phyloP scores from a whole-genome alignment of 345 rosid species.

The Arabis hirsuta region DNA sequence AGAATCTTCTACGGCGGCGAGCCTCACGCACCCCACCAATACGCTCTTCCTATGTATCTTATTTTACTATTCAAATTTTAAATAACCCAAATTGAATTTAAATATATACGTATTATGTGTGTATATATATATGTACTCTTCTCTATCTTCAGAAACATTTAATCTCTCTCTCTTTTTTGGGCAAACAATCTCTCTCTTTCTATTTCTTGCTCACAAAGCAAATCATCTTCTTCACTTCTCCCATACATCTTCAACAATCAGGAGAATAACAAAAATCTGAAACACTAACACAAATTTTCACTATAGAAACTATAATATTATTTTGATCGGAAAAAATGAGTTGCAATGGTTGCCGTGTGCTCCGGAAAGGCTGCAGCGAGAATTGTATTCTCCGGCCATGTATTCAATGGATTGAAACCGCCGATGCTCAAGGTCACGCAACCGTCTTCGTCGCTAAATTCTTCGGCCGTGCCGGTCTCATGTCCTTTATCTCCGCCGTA shows the following conservation, averaged over 20 bases:
- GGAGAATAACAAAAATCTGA: neutral
- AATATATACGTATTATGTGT: conserved; percentile 13
- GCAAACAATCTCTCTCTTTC: conserved; percentile 10
- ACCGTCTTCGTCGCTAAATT: conserved; percentile 97
- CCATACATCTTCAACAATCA: conserved; percentile 23
- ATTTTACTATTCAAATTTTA: neutral
- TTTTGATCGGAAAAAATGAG: conserved; percentile 55
- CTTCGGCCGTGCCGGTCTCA: conserved; percentile 96
- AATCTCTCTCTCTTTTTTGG: conserved; percentile 9
- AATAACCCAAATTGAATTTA: conserved; percentile 20
- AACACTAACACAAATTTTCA: neutral
- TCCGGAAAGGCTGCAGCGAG: conserved; percentile 98
- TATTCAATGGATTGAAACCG: conserved; percentile 83
- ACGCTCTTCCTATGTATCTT: conserved; percentile 2
- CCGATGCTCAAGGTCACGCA: conserved; percentile 96
- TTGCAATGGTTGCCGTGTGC: conserved; percentile 96
- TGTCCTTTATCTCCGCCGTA: conserved; percentile 96
- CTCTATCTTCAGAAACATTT: conserved; percentile 29
- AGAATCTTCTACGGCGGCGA: conserved; percentile 41
- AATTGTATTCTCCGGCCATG: conserved; percentile 87
- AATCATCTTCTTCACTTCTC: conserved; percentile 34
- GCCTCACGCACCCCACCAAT: conserved; percentile 38
- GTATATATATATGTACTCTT: conserved; percentile 26
- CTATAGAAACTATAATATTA: neutral
- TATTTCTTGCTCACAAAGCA: conserved; percentile 46